These are phyloP conservation scores for Asparagopsis taxiformis DNA, from an alignment of 31 red algal genomes.

Conservation along the genomic window DNA sequence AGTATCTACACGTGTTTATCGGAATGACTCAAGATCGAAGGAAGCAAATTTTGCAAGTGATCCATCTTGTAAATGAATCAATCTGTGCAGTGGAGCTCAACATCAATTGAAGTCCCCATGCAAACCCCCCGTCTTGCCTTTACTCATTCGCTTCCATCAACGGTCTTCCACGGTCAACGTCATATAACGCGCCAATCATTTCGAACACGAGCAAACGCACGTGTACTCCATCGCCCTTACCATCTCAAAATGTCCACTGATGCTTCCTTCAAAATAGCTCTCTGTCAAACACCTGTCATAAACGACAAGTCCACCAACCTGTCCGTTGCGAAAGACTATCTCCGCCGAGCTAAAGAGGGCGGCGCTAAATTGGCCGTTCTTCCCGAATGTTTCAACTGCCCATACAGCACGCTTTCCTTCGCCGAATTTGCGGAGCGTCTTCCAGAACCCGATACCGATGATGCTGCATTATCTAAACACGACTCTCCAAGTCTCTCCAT, in stretches of 20 bases:
- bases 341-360: conserved; percentile 41
- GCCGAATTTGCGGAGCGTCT: conserved; percentile 75
- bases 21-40: no score
- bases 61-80: no score
- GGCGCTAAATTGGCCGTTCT: conserved; percentile 78
- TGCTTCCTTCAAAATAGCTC: conserved; percentile 55
- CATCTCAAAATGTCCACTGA: conserved; percentile 5
- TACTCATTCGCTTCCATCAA: no score
- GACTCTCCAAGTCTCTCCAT: conserved; percentile 45
- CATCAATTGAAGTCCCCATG: no score
- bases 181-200: not conserved
- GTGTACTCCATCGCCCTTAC: not conserved
- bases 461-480: conserved; percentile 2
- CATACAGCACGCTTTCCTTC: conserved; percentile 70
- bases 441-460: conserved; percentile 25
- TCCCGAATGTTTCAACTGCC: conserved; percentile 94
- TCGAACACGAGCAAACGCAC: conserved; percentile 2
- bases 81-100: no score
- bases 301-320: conserved; percentile 61
- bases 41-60: no score
- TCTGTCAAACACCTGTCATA: conserved; percentile 68
- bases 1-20: no score
- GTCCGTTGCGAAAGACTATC: conserved; percentile 31
- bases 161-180: no score
- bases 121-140: no score